A percentile compares a stretch with the other conserved stretches of the same genome.
Conservation (phyloP, 2,329 filamentous ascomycete genomes). For the Kalaharituber pfeilii region DNA sequence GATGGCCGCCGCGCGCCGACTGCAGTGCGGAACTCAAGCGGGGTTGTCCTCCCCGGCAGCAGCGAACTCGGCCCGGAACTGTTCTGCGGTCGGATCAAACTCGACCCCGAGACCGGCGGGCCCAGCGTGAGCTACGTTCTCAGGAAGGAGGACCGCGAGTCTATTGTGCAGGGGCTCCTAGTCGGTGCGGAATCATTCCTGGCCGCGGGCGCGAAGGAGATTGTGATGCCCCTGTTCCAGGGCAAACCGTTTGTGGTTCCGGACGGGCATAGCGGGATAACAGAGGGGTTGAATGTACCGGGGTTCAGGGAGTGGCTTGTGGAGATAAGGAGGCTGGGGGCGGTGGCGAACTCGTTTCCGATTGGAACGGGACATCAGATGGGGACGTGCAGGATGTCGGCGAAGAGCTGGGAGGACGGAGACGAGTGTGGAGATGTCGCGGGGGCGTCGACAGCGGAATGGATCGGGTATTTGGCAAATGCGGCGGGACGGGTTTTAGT, state of each 20-base stretch:
- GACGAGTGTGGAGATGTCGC: background rate
- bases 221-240: conserved; percentile 35
- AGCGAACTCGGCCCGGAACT: conserved; percentile 21
- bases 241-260: background rate
- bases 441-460: background rate
- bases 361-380: conserved; percentile 65
- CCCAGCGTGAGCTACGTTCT: conserved; percentile 52
- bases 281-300: background rate
- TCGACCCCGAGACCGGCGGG: conserved; percentile 48
- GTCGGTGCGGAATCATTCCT: conserved; percentile 61
- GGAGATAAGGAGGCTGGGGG: background rate
- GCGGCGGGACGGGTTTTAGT: background rate
- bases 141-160: conserved; percentile 52
- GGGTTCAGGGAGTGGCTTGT: background rate
- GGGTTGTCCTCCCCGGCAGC: background rate
- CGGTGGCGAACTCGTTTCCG: background rate
- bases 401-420: background rate
- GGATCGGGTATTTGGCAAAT: background rate
- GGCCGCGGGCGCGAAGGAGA: conserved; percentile 62
- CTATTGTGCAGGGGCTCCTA: conserved; percentile 54
- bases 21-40: background rate
- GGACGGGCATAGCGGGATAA: background rate
- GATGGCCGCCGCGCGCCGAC: conserved; percentile 33
- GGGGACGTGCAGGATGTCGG: conserved; percentile 60
- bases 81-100: conserved; percentile 55